These are phyloP conservation scores for Moesziomyces sp. DNA, from an alignment of 1,284 basidiomycete species.

Conservation along the genomic window DNA sequence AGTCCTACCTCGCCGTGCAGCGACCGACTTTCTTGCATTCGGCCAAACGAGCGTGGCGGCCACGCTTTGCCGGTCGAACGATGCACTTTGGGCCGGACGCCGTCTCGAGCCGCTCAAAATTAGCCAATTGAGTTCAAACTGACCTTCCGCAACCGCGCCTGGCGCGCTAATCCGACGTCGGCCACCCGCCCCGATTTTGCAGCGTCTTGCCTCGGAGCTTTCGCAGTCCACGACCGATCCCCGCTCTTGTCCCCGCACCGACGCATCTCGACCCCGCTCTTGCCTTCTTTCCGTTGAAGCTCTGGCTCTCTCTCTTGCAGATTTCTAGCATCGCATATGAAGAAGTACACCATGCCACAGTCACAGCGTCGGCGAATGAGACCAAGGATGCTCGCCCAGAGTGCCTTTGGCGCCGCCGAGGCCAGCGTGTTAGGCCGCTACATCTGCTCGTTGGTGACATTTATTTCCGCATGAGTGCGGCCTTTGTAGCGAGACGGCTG, in stretches of 20 bases:
- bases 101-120: not conserved
- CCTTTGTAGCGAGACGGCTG: not conserved
- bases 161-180: not conserved
- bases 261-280: too few species aligned
- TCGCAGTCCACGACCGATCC: constrained; percentile 29
- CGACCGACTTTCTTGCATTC: not conserved
- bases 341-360: too few species aligned
- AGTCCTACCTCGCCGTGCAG: not conserved
- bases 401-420: too few species aligned
- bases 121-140: not conserved
- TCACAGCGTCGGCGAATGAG: too few species aligned
- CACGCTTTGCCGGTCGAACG: not conserved
- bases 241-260: constrained; percentile 24
- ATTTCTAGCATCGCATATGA: too few species aligned
- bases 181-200: too few species aligned
- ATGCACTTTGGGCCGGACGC: not conserved
- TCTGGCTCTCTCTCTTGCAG: too few species aligned
- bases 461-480: constrained; percentile 5
- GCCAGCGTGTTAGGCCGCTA: not conserved
- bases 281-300: too few species aligned
- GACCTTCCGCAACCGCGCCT: not conserved
- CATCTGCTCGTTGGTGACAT: too few species aligned
- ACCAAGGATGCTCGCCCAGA: too few species aligned
- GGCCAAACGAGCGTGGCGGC: not conserved
- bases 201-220: constrained; percentile 13